These are phyloP conservation scores for Mycena crocata DNA, from an alignment of 768 basidiomycete genomes.

Conservation along the genomic window DNA sequence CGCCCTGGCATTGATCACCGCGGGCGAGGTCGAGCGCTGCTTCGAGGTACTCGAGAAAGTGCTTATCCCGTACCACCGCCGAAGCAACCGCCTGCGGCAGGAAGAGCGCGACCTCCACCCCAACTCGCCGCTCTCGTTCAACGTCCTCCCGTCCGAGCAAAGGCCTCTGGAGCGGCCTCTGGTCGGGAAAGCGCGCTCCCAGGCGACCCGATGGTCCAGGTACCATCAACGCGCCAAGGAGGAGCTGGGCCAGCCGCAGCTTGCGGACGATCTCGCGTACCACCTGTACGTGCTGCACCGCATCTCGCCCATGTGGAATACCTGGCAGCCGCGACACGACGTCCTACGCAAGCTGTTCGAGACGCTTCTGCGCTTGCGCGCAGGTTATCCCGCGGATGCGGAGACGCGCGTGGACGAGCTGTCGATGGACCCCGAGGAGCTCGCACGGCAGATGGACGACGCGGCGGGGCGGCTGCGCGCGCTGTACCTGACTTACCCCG, in stretches of 20 bases:
- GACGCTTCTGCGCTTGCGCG: constrained; percentile 59
- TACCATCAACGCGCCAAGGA: constrained; percentile 30
- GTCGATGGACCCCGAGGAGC: constrained; percentile 34
- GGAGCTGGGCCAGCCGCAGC: constrained; percentile 25
- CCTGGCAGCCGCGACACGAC: constrained; percentile 72
- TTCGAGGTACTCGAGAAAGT: constrained; percentile 86
- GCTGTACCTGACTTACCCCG: constrained; percentile 65
- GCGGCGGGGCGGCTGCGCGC: constrained; percentile 56
- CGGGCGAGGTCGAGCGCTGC: constrained; percentile 84
- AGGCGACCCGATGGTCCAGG: constrained; percentile 28
- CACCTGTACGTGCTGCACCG: constrained; percentile 71
- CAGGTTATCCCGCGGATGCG: constrained; percentile 61
- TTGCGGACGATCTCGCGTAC: constrained; percentile 63
- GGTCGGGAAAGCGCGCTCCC: constrained; percentile 22
- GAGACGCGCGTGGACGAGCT: constrained; percentile 39
- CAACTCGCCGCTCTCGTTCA: constrained; percentile 55
- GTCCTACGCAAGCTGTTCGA: constrained; percentile 60
- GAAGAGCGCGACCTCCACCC: constrained; percentile 46
- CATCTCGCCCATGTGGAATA: constrained; percentile 71
- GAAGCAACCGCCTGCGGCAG: constrained; percentile 36
- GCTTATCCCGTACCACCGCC: constrained; percentile 68
- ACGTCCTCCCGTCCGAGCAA: constrained; percentile 38
- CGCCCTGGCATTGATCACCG: constrained; percentile 77
- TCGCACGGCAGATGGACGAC: constrained; percentile 20
- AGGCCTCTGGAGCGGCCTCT: constrained; percentile 24